A percentile compares a stretch with the other conserved stretches of the same genome.
Evolutionary conservation across 345 rosid genomes (phyloP).

Genomic region (Salix exigua): DNA sequence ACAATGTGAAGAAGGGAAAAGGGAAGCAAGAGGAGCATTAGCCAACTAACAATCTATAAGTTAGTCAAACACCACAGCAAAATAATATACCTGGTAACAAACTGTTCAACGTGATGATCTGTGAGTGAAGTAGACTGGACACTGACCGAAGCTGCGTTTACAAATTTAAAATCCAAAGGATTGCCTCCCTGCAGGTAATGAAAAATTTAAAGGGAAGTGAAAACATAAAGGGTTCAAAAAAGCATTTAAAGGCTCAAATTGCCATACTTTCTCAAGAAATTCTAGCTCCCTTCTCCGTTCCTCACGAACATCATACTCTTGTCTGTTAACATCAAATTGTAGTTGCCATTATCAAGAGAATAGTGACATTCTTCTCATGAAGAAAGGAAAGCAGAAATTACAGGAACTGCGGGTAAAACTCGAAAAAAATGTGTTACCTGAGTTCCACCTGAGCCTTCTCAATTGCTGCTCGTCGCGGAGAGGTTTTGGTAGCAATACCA

Average conservation of each 20-base stretch:
- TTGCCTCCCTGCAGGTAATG: conserved; percentile 79
- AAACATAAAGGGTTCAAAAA: conserved; percentile 10
- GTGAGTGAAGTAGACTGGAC: conserved; percentile 91
- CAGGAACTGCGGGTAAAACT: background rate
- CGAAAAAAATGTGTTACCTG: conserved; percentile 46
- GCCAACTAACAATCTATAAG: conserved; percentile 10
- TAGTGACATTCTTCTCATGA: background rate
- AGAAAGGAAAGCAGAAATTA: background rate
- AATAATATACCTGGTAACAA: conserved; percentile 67
- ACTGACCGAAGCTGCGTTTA: conserved; percentile 66
- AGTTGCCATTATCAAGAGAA: background rate
- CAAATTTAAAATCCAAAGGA: conserved; percentile 94
- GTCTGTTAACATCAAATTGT: conserved; percentile 52
- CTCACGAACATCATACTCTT: conserved; percentile 96
- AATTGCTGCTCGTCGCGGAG: conserved; percentile 83
- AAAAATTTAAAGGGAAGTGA: conserved; percentile 13
- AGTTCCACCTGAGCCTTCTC: conserved; percentile 97
- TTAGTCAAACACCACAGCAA: conserved; percentile 9
- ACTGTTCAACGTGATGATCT: conserved; percentile 76
- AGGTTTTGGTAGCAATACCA: conserved; percentile 80
- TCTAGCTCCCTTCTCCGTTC: conserved; percentile 93
- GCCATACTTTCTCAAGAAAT: conserved; percentile 92
- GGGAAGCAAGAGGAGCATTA: conserved; percentile 14
- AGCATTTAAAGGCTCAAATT: conserved; percentile 17
- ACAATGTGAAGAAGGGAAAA: conserved; percentile 13